phyloP scores from a whole-genome alignment of 805 yeast genomes.

The Saccharomycopsis synnaedendra region DNA sequence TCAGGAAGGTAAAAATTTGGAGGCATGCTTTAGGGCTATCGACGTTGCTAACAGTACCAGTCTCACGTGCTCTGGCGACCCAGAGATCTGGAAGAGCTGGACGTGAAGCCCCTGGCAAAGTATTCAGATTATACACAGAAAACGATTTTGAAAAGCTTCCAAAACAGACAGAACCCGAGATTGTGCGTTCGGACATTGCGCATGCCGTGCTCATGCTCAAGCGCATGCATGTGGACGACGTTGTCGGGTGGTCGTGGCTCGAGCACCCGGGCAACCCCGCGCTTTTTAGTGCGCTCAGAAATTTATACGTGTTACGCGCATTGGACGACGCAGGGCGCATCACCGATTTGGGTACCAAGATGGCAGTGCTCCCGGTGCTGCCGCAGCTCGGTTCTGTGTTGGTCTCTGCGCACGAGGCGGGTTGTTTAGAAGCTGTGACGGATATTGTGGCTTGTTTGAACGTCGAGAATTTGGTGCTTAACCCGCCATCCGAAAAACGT shows the following conservation, averaged over 20 bases:
- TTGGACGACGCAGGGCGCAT: conserved; percentile 65
- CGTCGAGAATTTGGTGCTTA: conserved; percentile 76
- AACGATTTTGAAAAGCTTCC: conserved; percentile 50
- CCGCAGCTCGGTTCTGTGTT: conserved; percentile 86
- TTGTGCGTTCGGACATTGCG: conserved; percentile 73
- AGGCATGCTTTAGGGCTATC: conserved; percentile 85
- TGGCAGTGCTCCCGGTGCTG: conserved; percentile 85
- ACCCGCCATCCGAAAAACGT: conserved; percentile 68
- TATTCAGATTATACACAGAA: conserved; percentile 76
- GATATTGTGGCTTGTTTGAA: conserved; percentile 90
- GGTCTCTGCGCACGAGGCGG: conserved; percentile 48
- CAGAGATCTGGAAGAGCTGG: conserved; percentile 99
- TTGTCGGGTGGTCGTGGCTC: conserved; percentile 84
- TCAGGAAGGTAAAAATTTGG: conserved; percentile 91
- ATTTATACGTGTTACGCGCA: conserved; percentile 71
- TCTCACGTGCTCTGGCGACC: conserved; percentile 87
- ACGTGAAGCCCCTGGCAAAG: conserved; percentile 88
- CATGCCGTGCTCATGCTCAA: conserved; percentile 79
- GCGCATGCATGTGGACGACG: conserved; percentile 70
- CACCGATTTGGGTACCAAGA: conserved; percentile 69
- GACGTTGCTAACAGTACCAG: conserved; percentile 84
- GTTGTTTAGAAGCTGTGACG: conserved; percentile 53
- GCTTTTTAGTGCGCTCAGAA: conserved; percentile 62
- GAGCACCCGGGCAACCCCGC: conserved; percentile 81
- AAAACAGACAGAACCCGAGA: conserved; percentile 86